Evolutionary conservation across 2,329 filamentous ascomycete species (phyloP), one percentile per base, ranked within the genome.

Genomic region (Aspergillus sp.): DNA sequence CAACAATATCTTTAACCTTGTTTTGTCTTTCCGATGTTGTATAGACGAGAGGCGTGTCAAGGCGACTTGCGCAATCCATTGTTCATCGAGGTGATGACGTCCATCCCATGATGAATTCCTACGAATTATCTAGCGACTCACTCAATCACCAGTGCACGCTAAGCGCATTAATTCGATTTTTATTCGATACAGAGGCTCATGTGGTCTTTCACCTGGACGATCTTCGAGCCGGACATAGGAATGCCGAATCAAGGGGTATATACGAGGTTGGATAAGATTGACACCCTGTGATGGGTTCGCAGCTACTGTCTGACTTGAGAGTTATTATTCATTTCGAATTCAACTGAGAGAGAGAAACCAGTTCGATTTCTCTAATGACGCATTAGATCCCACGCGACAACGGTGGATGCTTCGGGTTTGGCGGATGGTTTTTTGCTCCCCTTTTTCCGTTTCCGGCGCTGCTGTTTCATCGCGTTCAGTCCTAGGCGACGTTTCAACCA

Each of bases 401-500:
- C 18, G 10, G 20, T 50, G 46, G 46, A 39, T 20, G 51, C 20
- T 47, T 26, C 45, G 42, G 42, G 24, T 31, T n/a, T 42, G 50
- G 46, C 52, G 58, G 55, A 47, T 47, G 55, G 20, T 16, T 18
- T 20, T 20, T n/a, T 32, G 10, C 14, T 24, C 14, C 36, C 49
- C 51, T 22, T 49, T 55, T 56, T 64, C 63, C 58, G 58, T 58
- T 65, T 65, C 36, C 65, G 61, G 64, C 11, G 47, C 46, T 53
- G 63, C 46, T 50, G 62, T 67, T 66, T 55, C 64, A 64, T 65
- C 59, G 47, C 36, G 22, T n/a, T 45, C 53, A 49, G 36, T n/a
- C 36, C 36, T 4, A 12, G 36, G 16, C 36, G 14, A 42, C 14
- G 36, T 42, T 42, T 42, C 36, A 42, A 42, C 14, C 36, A 42